A percentile compares a stretch with the other conserved stretches of the same genome.
phyloP scores from a whole-genome alignment of 177 flowering plant species.

The Telopea speciosissima region DNA sequence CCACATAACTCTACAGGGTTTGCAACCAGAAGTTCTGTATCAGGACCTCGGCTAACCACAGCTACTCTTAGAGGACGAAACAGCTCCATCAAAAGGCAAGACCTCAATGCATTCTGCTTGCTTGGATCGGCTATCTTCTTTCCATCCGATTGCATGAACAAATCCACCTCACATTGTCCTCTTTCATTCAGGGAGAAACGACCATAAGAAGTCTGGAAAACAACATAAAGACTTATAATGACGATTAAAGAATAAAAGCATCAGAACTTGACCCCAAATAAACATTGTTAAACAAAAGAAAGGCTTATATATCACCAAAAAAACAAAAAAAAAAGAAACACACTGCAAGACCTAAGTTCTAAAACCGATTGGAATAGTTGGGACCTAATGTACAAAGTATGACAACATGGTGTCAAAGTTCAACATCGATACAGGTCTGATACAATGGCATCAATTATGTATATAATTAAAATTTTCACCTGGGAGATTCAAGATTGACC shows the following conservation, averaged over 20 bases:
- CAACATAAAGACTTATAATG: constrained; percentile 5
- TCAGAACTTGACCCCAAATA: no score
- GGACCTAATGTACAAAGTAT: no score
- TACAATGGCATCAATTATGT: no score
- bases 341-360: no score
- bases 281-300: no score
- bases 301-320: no score
- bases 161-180: constrained; percentile 58
- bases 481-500: no score
- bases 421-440: no score
- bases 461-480: no score
- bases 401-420: no score
- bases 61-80: constrained; percentile 60
- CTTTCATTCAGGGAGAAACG: constrained; percentile 43
- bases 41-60: constrained; percentile 76
- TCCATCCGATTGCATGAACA: constrained; percentile 75
- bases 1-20: constrained; percentile 85
- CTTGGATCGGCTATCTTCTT: constrained; percentile 65
- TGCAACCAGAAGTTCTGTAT: constrained; percentile 69
- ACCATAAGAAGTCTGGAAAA: constrained; percentile 62
- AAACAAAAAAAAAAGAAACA: no score
- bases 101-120: constrained; percentile 46
- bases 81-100: constrained; percentile 60
- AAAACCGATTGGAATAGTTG: no score
- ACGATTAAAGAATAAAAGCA: not conserved